These are phyloP conservation scores for Articulospora tetracladia DNA, from an alignment of 495 filamentous ascomycete genomes.

Conservation along the genomic window DNA sequence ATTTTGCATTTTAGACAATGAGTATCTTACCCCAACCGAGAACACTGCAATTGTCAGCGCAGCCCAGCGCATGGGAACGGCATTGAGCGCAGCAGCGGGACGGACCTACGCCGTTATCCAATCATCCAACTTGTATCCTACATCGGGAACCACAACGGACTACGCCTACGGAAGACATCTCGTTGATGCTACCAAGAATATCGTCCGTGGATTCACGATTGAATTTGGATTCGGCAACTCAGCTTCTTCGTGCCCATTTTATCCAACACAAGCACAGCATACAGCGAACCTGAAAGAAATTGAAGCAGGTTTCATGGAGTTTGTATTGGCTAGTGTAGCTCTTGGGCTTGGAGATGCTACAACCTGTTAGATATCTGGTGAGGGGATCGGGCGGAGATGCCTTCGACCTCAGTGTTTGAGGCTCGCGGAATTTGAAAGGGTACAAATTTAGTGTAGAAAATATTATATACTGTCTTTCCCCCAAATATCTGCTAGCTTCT, in stretches of 20 bases:
- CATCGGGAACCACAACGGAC: conserved; percentile 33
- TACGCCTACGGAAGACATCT: conserved; percentile 31
- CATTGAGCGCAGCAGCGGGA: conserved; percentile 29
- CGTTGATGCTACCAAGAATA: conserved; percentile 22
- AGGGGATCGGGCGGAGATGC: no score
- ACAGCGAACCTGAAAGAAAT: conserved; percentile 32
- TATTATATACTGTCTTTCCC: no score
- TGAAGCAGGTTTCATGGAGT: conserved; percentile 38
- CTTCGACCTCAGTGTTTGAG: no score
- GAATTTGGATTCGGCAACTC: conserved; percentile 39
- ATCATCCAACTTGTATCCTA: conserved; percentile 33
- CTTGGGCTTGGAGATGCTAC: conserved; percentile 2
- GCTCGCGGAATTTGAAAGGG: no score
- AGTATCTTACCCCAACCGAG: conserved; percentile 31
- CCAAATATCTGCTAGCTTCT: no score
- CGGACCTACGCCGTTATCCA: conserved; percentile 28
- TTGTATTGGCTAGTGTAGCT: conserved; percentile 9
- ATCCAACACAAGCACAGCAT: conserved; percentile 32
- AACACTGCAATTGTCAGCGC: conserved; percentile 18
- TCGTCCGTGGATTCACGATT: conserved; percentile 35
- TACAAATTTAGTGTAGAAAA: no score
- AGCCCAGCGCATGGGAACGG: conserved; percentile 24
- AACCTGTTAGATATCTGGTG: neutral
- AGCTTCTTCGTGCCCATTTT: conserved; percentile 28
- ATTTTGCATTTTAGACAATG: conserved; percentile 25